These are phyloP conservation scores for Blastomyces gilchristii DNA, from an alignment of 2,329 filamentous ascomycete species.

Conservation along the genomic window DNA sequence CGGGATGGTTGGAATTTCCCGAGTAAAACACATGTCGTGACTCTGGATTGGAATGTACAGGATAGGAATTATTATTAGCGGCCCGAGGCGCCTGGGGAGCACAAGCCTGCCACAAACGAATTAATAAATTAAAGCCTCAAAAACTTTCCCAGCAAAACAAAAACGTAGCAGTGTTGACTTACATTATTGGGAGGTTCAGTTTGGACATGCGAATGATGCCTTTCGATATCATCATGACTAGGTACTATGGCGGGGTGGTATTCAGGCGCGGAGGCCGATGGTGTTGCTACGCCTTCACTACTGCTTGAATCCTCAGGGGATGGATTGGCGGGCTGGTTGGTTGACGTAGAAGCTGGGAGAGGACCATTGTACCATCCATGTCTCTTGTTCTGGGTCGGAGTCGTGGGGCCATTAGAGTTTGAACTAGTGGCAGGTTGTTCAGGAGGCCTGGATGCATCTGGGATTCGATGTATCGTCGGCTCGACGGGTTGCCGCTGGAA, in stretches of 20 bases:
- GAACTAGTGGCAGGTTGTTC: background rate
- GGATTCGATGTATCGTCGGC: background rate
- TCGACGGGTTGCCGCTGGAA: constrained; percentile 22
- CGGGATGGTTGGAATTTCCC: constrained; percentile 20
- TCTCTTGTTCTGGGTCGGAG: constrained; percentile 23
- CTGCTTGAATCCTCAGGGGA: constrained; percentile 42
- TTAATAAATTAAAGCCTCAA: constrained; percentile 12
- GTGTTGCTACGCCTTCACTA: constrained; percentile 40
- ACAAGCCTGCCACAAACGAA: constrained; percentile 25
- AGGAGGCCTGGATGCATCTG: background rate
- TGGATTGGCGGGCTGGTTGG: constrained; percentile 27
- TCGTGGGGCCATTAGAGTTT: constrained; percentile 6
- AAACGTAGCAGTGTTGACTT: constrained; percentile 22
- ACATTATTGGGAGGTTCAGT: constrained; percentile 33
- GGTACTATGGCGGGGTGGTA: constrained; percentile 41
- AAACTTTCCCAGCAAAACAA: constrained; percentile 18
- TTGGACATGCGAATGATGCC: constrained; percentile 28
- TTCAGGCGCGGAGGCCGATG: constrained; percentile 38
- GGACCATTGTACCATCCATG: constrained; percentile 28
- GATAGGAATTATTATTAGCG: constrained; percentile 22
- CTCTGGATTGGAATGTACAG: constrained; percentile 19
- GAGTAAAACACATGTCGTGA: constrained; percentile 23
- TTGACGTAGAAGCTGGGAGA: constrained; percentile 20
- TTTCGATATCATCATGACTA: constrained; percentile 39
- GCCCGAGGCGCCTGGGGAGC: constrained; percentile 24